Percentiles rank a stretch among this genome's conserved stretches.
Conservation (phyloP, 257 asterid species). For the Plantago ovata region DNA sequence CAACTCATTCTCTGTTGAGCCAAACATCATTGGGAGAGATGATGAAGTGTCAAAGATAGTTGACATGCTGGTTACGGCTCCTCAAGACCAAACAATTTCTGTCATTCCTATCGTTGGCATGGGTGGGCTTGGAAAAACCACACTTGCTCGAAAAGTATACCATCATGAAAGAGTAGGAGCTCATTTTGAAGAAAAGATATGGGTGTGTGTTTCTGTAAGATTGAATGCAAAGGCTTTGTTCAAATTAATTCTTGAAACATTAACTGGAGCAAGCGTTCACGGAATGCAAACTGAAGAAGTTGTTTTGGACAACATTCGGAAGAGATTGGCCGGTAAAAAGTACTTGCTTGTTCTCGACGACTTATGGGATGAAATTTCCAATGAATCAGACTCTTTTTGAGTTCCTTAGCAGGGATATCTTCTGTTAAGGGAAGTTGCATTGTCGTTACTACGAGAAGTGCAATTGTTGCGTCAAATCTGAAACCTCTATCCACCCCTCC, state of each 20-base stretch:
- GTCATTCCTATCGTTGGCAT: slow-evolving; percentile 11
- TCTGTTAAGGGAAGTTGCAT: neutral
- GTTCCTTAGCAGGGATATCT: neutral
- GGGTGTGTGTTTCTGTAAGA: slow-evolving; percentile 21
- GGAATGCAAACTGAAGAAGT: neutral
- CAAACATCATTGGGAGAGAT: neutral
- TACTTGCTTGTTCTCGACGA: slow-evolving; percentile 31
- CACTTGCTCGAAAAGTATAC: slow-evolving; percentile 8
- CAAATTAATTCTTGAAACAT: slow-evolving; percentile 10
- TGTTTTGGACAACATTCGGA: neutral
- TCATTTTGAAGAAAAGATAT: slow-evolving; percentile 8
- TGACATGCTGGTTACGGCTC: neutral
- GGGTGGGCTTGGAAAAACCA: slow-evolving; percentile 6
- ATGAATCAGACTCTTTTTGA: slow-evolving; percentile 11
- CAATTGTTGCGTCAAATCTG: slow-evolving; percentile 16
- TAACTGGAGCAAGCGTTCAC: neutral
- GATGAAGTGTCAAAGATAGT: neutral
- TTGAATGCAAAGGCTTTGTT: slow-evolving; percentile 16
- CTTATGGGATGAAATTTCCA: slow-evolving; percentile 14
- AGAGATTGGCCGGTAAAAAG: neutral
- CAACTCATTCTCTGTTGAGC: neutral
- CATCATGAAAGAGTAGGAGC: neutral
- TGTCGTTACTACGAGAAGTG: slow-evolving; percentile 15
- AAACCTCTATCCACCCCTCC: neutral
- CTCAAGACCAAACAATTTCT: neutral